phyloP scores from a whole-genome alignment of 2,329 filamentous ascomycete genomes.

The Ceratocystiopsis brevicomis region DNA sequence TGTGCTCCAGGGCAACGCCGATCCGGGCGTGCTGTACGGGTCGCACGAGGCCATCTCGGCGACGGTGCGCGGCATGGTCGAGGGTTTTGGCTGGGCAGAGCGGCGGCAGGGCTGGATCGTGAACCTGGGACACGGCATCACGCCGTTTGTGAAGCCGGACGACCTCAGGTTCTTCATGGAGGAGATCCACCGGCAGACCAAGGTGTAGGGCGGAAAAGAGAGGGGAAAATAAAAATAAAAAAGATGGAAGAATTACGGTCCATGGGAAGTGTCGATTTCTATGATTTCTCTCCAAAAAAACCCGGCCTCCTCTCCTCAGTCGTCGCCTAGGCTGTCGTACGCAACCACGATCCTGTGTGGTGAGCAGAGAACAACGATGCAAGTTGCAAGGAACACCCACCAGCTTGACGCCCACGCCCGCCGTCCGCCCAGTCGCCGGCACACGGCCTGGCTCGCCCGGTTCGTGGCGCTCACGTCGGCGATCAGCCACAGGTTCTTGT shows the following conservation, averaged over 20 bases:
- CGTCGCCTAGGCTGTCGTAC: constrained; percentile 8
- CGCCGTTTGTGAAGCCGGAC: constrained; percentile 83
- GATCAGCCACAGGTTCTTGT: constrained; percentile 26
- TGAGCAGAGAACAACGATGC: background rate
- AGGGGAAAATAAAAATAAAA: background rate
- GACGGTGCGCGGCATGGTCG: constrained; percentile 70
- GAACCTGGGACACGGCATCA: constrained; percentile 90
- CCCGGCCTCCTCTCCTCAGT: background rate
- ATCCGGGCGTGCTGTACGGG: constrained; percentile 84
- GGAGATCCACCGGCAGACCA: constrained; percentile 61
- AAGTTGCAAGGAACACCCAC: constrained; percentile 20
- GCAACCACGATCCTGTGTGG: constrained; percentile 9
- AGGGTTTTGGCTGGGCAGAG: constrained; percentile 55
- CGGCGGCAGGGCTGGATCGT: constrained; percentile 90
- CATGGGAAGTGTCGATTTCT: background rate
- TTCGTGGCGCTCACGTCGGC: constrained; percentile 48
- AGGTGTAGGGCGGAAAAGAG: constrained; percentile 10
- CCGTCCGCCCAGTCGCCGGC: constrained; percentile 39
- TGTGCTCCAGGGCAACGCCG: constrained; percentile 85
- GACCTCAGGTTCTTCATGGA: constrained; percentile 86
- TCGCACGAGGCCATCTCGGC: constrained; percentile 61
- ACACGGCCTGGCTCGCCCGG: constrained; percentile 39
- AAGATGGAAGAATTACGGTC: background rate
- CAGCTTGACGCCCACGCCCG: constrained; percentile 39
- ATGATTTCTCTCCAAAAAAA: background rate